These are phyloP conservation scores for Beauveria sp. DNA, from an alignment of 2,329 filamentous ascomycete genomes.

Conservation along the genomic window DNA sequence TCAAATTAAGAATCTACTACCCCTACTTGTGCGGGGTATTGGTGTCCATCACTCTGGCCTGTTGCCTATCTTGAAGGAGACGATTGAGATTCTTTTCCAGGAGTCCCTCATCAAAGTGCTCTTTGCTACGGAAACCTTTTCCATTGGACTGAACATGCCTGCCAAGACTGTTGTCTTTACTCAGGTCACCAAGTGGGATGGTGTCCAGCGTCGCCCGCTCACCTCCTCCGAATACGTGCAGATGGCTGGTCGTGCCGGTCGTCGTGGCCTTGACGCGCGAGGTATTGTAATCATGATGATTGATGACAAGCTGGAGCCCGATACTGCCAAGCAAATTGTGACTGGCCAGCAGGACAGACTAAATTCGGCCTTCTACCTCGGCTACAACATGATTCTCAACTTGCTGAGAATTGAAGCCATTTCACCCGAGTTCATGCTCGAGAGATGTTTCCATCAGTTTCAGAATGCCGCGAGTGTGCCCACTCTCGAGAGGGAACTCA, in stretches of 20 bases:
- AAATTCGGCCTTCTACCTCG: slow-evolving; percentile 94
- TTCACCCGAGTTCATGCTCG: slow-evolving; percentile 97
- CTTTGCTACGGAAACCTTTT: slow-evolving; percentile 97
- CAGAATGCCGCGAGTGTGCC: slow-evolving; percentile 89
- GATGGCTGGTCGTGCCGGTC: slow-evolving; percentile 95
- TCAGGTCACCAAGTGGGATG: slow-evolving; percentile 91
- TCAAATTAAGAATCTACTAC: slow-evolving; percentile 85
- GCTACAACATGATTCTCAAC: slow-evolving; percentile 99
- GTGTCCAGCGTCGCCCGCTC: slow-evolving; percentile 77
- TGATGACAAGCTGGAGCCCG: slow-evolving; percentile 89
- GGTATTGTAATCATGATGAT: slow-evolving; percentile 99
- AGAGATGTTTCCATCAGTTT: slow-evolving; percentile 96
- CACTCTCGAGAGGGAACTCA: slow-evolving; percentile 73
- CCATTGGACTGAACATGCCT: slow-evolving; percentile 97
- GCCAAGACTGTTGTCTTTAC: slow-evolving; percentile 99
- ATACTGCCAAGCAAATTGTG: slow-evolving; percentile 89
- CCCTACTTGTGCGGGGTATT: slow-evolving; percentile 82
- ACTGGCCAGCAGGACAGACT: slow-evolving; percentile 94
- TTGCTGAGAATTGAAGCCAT: slow-evolving; percentile 97
- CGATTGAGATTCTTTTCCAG: slow-evolving; percentile 97
- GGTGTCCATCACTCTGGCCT: slow-evolving; percentile 96
- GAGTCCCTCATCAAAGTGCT: slow-evolving; percentile 96
- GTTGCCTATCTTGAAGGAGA: slow-evolving; percentile 93
- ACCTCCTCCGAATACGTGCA: slow-evolving; percentile 89
- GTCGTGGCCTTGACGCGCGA: slow-evolving; percentile 92